Percentiles rank a stretch among this genome's conserved stretches.
phyloP scores from a whole-genome alignment of 371 early-diverging fungal species.

The Mucor saturninus region DNA sequence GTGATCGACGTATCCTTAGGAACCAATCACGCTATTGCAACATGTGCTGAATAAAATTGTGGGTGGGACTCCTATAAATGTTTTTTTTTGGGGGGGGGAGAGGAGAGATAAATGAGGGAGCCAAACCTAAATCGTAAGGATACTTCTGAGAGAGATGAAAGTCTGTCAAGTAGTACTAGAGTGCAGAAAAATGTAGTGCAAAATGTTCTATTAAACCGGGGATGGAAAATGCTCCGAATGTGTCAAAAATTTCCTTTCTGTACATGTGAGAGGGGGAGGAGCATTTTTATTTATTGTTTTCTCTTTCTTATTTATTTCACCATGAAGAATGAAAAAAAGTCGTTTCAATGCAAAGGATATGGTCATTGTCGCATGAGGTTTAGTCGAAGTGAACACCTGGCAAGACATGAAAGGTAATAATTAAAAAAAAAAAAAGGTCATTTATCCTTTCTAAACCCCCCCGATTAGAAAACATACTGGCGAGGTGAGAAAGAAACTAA shows the following conservation, averaged over 20 bases:
- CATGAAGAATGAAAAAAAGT: background rate
- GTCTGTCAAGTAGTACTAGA: background rate
- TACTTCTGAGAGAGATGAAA: too few species aligned
- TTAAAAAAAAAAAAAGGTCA: background rate
- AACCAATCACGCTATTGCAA: conserved; percentile 52
- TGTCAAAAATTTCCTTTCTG: background rate
- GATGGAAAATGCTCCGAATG: background rate
- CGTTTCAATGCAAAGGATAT: conserved; percentile 53
- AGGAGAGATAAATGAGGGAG: background rate
- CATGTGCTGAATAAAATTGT: conserved; percentile 29
- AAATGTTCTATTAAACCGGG: background rate
- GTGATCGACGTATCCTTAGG: conserved; percentile 58
- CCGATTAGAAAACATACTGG: conserved; percentile 2
- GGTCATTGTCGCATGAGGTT: conserved; percentile 59
- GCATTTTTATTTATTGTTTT: background rate
- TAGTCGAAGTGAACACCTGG: conserved; percentile 58
- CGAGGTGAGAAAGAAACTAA: conserved; percentile 5
- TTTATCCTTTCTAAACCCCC: background rate
- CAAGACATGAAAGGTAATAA: conserved; percentile 47
- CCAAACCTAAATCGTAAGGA: background rate
- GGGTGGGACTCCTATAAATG: background rate
- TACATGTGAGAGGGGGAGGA: too few species aligned
- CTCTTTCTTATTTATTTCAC: background rate
- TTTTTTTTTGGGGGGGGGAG: background rate
- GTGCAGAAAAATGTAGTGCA: conserved; percentile 1